phyloP scores from a whole-genome alignment of 345 rosid species.

The Toxicodendron radicans region DNA sequence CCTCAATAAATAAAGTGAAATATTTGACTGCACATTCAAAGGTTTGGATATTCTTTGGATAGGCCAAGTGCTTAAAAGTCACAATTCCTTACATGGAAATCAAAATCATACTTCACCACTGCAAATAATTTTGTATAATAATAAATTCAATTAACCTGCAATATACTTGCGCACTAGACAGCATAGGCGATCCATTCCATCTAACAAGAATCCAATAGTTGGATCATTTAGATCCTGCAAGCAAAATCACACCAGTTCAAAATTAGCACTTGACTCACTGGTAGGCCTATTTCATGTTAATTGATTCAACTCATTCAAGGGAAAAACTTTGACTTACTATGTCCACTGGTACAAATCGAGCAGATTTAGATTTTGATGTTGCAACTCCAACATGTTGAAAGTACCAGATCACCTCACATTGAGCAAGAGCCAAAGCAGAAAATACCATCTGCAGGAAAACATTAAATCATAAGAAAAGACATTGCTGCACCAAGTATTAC shows the following conservation, averaged over 20 bases:
- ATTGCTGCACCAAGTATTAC: background rate
- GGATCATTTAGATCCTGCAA: constrained; percentile 97
- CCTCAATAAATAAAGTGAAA: background rate
- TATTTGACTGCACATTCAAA: background rate
- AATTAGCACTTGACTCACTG: constrained; percentile 2
- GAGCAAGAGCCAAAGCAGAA: constrained; percentile 94
- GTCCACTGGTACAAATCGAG: constrained; percentile 75
- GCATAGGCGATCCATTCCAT: constrained; percentile 94
- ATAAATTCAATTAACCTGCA: constrained; percentile 54
- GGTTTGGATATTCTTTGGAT: background rate
- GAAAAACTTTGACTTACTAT: constrained; percentile 53
- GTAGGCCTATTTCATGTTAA: constrained; percentile 6
- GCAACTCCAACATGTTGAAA: constrained; percentile 93
- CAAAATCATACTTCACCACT: constrained; percentile 7
- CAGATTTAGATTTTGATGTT: constrained; percentile 73
- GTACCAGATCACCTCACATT: constrained; percentile 95
- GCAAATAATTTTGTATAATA: constrained; percentile 1
- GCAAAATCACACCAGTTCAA: constrained; percentile 27
- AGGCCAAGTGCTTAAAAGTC: constrained; percentile 1
- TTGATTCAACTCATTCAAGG: constrained; percentile 4
- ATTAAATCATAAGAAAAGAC: constrained; percentile 18
- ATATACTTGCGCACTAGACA: constrained; percentile 96
- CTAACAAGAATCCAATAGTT: constrained; percentile 89
- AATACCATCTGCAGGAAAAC: constrained; percentile 78
- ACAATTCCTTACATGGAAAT: constrained; percentile 3